phyloP scores from a whole-genome alignment of 1,284 basidiomycete species.

The Neonothopanus nambi region DNA sequence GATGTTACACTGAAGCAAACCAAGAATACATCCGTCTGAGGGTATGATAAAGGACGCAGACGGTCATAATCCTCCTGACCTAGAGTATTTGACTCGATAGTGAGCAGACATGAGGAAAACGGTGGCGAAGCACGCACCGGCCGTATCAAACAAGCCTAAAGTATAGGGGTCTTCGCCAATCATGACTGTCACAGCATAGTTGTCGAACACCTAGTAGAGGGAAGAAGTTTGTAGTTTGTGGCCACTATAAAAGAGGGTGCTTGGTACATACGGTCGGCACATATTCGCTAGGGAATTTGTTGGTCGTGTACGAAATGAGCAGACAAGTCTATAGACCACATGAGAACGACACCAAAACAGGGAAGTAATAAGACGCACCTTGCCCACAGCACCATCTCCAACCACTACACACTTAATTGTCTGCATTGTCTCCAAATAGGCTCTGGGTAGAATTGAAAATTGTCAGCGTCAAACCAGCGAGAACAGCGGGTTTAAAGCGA shows the following conservation, averaged over 20 bases:
- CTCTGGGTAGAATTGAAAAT: conserved; percentile 25
- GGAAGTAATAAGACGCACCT: conserved; percentile 60
- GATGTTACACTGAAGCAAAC: conserved; percentile 99
- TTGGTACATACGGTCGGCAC: conserved; percentile 87
- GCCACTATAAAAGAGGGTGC: conserved; percentile 19
- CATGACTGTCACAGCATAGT: conserved; percentile 99
- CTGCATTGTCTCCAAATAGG: conserved; percentile 65
- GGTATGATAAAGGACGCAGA: conserved; percentile 97
- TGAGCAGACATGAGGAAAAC: conserved; percentile 5
- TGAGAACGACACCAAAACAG: conserved; percentile 15
- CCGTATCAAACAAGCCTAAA: conserved; percentile 97
- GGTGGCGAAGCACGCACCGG: conserved; percentile 55
- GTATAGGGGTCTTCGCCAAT: conserved; percentile 99
- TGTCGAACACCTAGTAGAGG: conserved; percentile 82
- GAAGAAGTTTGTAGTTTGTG: conserved; percentile 25
- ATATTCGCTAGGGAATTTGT: conserved; percentile 98
- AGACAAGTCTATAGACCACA: conserved; percentile 81
- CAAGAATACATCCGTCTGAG: conserved; percentile 99
- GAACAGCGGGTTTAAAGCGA: conserved; percentile 3
- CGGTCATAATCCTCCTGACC: conserved; percentile 99
- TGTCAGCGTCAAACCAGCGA: conserved; percentile 4
- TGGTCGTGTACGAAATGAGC: conserved; percentile 99
- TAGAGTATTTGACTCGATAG: conserved; percentile 30
- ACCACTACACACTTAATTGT: conserved; percentile 99
- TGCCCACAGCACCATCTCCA: conserved; percentile 99